phyloP scores from a whole-genome alignment of 106 monocot genomes.

The Apostasia ramifera region DNA sequence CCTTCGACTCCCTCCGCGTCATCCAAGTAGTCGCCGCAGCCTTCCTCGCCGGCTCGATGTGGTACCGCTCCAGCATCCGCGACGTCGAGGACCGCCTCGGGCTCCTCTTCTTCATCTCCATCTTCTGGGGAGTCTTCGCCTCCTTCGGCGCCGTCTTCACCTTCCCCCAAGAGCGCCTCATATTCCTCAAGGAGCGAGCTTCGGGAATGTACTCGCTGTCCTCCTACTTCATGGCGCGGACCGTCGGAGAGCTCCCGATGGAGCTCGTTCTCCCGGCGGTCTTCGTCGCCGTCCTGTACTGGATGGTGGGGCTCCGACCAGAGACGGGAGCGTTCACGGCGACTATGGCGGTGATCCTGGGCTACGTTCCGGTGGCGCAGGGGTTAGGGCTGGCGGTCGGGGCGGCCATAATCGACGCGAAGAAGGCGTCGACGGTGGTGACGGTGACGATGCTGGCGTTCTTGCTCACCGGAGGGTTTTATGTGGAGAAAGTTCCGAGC shows the following conservation, averaged over 20 bases:
- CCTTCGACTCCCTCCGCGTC: slow-evolving; percentile 77
- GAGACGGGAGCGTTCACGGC: slow-evolving; percentile 46
- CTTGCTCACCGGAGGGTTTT: slow-evolving; percentile 78
- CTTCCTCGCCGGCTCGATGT: slow-evolving; percentile 64
- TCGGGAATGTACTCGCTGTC: slow-evolving; percentile 84
- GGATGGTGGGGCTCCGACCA: slow-evolving; percentile 75
- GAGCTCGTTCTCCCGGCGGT: slow-evolving; percentile 72
- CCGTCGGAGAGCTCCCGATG: slow-evolving; percentile 84
- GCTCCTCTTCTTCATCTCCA: slow-evolving; percentile 96
- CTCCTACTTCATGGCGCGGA: slow-evolving; percentile 76
- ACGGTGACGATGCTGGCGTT: slow-evolving; percentile 86
- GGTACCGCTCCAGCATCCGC: slow-evolving; percentile 69
- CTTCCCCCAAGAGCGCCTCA: slow-evolving; percentile 80
- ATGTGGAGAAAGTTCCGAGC: slow-evolving; percentile 63
- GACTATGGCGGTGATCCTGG: slow-evolving; percentile 53
- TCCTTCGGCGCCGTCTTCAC: slow-evolving; percentile 87
- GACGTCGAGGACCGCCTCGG: slow-evolving; percentile 74
- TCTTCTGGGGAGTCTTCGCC: slow-evolving; percentile 94
- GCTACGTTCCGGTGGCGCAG: slow-evolving; percentile 82
- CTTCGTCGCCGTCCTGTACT: slow-evolving; percentile 61
- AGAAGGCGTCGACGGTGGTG: slow-evolving; percentile 66
- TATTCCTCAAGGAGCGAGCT: slow-evolving; percentile 66
- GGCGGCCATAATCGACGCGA: slow-evolving; percentile 75
- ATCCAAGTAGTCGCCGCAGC: slow-evolving; percentile 73
- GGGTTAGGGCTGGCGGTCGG: slow-evolving; percentile 74